phyloP scores from a whole-genome alignment of 2,329 filamentous ascomycete genomes.

The Pestalotiopsis sp. region DNA sequence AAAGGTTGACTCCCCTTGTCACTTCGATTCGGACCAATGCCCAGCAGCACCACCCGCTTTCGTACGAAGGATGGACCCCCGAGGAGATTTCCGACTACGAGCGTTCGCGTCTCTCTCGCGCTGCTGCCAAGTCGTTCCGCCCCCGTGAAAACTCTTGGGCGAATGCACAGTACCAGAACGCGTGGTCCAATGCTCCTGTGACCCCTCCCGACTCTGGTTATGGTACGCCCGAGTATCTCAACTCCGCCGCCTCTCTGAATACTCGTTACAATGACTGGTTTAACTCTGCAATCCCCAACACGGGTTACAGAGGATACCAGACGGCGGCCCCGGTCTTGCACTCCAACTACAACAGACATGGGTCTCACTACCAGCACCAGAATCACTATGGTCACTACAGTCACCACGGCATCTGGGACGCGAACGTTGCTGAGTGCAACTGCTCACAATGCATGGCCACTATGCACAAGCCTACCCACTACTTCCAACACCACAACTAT shows the following conservation, averaged over 20 bases:
- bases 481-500: constrained; percentile 50
- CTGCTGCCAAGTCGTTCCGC: constrained; percentile 36
- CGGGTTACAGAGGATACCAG: constrained; percentile 41
- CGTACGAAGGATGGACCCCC: constrained; percentile 48
- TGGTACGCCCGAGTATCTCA: constrained; percentile 58
- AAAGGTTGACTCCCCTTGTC: constrained; percentile 49
- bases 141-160: constrained; percentile 45
- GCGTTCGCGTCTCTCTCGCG: constrained; percentile 34
- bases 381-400: constrained; percentile 46
- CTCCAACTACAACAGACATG: constrained; percentile 35
- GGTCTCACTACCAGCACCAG: constrained; percentile 38
- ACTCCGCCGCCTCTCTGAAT: constrained; percentile 55
- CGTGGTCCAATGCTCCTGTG: constrained; percentile 45
- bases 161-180: constrained; percentile 36
- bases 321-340: constrained; percentile 34
- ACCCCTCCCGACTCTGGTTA: constrained; percentile 64
- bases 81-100: constrained; percentile 58
- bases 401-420: constrained; percentile 50
- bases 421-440: constrained; percentile 48
- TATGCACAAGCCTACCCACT: constrained; percentile 44
- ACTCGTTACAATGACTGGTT: constrained; percentile 61
- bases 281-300: constrained; percentile 33
- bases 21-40: constrained; percentile 33
- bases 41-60: constrained; percentile 36
- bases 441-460: constrained; percentile 47